A percentile compares a stretch with the other conserved stretches of the same genome.
Evolutionary conservation across 805 yeast genomes (phyloP).

Genomic region (Zygoascus biomembranicola): DNA sequence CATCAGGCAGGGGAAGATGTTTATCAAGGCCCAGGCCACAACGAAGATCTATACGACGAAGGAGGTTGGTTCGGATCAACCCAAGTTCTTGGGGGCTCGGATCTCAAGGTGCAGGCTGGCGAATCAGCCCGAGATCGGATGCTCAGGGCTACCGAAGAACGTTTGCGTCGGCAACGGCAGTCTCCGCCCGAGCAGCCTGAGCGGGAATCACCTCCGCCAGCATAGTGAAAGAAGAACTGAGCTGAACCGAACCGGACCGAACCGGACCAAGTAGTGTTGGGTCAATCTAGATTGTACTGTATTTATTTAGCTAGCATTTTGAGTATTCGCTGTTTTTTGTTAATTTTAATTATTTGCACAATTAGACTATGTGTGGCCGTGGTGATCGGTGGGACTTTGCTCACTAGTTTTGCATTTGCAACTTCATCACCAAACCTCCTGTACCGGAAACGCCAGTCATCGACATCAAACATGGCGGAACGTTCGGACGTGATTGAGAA

Average conservation of each 20-base stretch:
- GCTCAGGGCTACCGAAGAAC: background rate
- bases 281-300: too few relatives aligned
- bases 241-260: too few relatives aligned
- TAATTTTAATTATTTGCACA: too few relatives aligned
- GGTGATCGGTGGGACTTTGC: too few relatives aligned
- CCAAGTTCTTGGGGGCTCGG: conserved; percentile 14
- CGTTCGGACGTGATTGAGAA: conserved; percentile 27
- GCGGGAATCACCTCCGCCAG: background rate
- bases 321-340: too few relatives aligned
- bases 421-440: background rate
- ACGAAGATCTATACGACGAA: conserved; percentile 16
- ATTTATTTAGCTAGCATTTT: too few relatives aligned
- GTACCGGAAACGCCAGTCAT: background rate
- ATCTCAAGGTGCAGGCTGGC: background rate
- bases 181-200: background rate
- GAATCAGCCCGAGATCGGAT: background rate
- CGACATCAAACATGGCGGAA: conserved; percentile 14
- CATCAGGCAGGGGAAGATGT: conserved; percentile 15
- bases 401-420: background rate
- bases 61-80: conserved; percentile 23
- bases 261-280: too few relatives aligned
- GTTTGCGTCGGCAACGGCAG: background rate
- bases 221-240: background rate
- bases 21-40: conserved; percentile 15
- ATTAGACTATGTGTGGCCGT: too few relatives aligned